Conservation (phyloP, 2,329 filamentous ascomycete genomes). For the Nemania sp. region DNA sequence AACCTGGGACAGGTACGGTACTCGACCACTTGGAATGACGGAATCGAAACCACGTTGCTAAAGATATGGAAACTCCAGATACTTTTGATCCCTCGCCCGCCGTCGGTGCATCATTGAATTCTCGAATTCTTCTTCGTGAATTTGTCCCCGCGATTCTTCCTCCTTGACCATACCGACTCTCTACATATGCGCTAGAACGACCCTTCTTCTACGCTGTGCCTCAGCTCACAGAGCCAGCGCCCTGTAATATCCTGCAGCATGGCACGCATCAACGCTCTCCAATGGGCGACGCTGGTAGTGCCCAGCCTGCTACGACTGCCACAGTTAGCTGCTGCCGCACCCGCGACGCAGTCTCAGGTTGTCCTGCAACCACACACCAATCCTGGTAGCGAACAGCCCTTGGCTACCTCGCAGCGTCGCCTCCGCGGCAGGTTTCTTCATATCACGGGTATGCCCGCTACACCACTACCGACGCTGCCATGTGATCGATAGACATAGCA, state of each 20-base stretch:
- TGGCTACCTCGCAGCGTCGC: conserved; percentile 42
- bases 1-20: background rate
- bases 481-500: conserved; percentile 2
- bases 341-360: conserved; percentile 31
- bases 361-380: conserved; percentile 32
- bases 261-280: conserved; percentile 25
- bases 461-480: conserved; percentile 13
- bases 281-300: conserved; percentile 29
- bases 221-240: conserved; percentile 21
- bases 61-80: background rate
- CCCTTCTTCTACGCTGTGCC: background rate
- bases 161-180: background rate
- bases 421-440: conserved; percentile 80
- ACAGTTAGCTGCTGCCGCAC: conserved; percentile 33
- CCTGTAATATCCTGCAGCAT: conserved; percentile 30
- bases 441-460: conserved; percentile 70
- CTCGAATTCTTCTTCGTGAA: background rate
- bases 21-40: conserved; percentile 8
- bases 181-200: conserved; percentile 2
- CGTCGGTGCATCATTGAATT: too few species aligned
- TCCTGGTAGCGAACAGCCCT: conserved; percentile 25
- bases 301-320: conserved; percentile 36
- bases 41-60: conserved; percentile 1
- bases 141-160: background rate
- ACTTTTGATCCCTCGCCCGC: background rate